Base-by-base conservation (phyloP, 2,329 filamentous ascomycete species). In the Claviceps digitariae region DNA sequence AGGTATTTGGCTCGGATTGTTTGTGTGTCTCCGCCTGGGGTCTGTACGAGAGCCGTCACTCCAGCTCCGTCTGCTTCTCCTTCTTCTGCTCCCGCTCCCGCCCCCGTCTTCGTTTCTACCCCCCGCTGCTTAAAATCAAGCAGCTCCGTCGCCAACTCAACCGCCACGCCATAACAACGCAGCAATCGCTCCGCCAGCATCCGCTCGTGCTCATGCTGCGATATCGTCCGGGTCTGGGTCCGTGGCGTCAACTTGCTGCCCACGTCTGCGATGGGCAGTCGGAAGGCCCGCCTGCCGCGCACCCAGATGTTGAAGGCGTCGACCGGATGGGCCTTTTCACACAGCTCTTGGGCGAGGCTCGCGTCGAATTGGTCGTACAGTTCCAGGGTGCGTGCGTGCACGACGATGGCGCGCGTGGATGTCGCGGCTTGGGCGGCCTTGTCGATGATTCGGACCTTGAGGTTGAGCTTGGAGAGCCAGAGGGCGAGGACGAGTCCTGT, bases 91-190 rank as follows among this genome's bases (percentile, higher is more conserved):
- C 6, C 40, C 0, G 76, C 81, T 57, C 83, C 81, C 51, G 82
- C 78, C 1, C 15, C 43, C 17, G 21, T 13, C 7, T 74, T 67
- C 82, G 27, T 9, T 29, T 29, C 80, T 69, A 61, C 81, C 43
- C 27, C 43, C 3, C 8, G 31, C 27, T 13, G 43, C 25, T 21
- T 15, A 83, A 2, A 86, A 60, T 0, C 81, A 79, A 61, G 83
- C 63, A 55, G 67, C 51, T 64, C 63, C 43, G 62, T 68, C 8
- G 29, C 31, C 23, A 38, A 23, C 34, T 52, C 51, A n/a, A 52
- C 29, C 8, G 23, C 17, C 20, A 48, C 23, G n/a, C 51, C 51
- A 21, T 46, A 52, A 23, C 20, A 27, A 9, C 36, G 31, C 54
- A 54, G 13, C 54, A 60, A 38, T 48, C 46, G 61, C 58, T 70